Evolutionary conservation across 176 grass and related monocot species (phyloP), one percentile per base, ranked within the genome.

Genomic region (Coix lacrymajobi): DNA sequence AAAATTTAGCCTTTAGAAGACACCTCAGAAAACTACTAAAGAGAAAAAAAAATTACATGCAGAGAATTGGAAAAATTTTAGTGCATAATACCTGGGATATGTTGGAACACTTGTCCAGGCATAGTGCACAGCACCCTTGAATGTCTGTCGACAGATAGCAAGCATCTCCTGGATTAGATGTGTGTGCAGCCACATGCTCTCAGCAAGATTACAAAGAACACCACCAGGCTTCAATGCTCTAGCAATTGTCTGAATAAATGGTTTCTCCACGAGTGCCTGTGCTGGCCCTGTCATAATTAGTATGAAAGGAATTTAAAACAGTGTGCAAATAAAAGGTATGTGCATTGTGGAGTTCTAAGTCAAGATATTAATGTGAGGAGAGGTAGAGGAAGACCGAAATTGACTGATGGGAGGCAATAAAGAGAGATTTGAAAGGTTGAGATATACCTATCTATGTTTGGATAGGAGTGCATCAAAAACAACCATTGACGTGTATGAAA

Each of bases 151-250:
- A 25, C 94, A 97, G 65, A 94, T 90, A 36, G 88, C 65, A 11
- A 97, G 92, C 94, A 94, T 97, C 68, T 94, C 94, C 89, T 97
- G 89, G 78, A 97, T 97, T 62, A 97, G 63, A 86, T 97, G 94
- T 25, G 94, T 97, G 81, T 94, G 94, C 49, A 94, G 83, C 91
- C 91, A 97, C 89, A 92, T 87, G 79, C 94, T 97, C 78, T 97
- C 92, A 46, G 92, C 94, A 77, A 88, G 91, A 85, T 97, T 97
- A 75, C 92, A 97, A 46, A 97, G 88, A 81, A 97, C 94, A 39
- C 94, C 94, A 82, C 94, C 94, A 80, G 89, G 92, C 58, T 76
- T 97, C 46, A 97, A 84, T 56, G 90, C 94, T 58, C 88, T 92
- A 82, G 87, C 89, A 76, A 97, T 90, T 73, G 80, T 94, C 36